A percentile compares a stretch with the other conserved stretches of the same genome.
Conservation (phyloP, 2,329 filamentous ascomycete genomes). For the Colletotrichum sp. region DNA sequence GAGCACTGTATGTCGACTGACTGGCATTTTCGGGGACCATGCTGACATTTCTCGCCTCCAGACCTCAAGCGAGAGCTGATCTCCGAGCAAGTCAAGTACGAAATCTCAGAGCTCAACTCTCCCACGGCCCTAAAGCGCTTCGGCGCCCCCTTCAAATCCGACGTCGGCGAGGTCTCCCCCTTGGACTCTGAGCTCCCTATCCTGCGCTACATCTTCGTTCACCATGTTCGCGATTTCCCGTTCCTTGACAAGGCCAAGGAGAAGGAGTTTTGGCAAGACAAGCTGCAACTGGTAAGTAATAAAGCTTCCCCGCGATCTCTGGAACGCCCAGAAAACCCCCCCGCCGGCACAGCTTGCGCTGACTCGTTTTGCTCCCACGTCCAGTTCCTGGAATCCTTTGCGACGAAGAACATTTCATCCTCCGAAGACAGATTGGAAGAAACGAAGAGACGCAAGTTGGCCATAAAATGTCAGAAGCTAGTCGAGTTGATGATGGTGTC, state of each 20-base stretch:
- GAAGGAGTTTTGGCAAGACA: constrained; percentile 99
- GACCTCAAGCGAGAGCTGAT: constrained; percentile 97
- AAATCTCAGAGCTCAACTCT: constrained; percentile 92
- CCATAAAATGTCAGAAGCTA: constrained; percentile 90
- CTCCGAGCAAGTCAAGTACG: constrained; percentile 84
- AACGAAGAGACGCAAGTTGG: constrained; percentile 92
- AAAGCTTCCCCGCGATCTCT: not conserved
- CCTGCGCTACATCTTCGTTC: constrained; percentile 94
- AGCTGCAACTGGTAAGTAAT: constrained; percentile 82
- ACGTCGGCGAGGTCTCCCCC: constrained; percentile 89
- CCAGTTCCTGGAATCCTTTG: constrained; percentile 95
- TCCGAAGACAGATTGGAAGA: constrained; percentile 96
- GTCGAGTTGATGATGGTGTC: constrained; percentile 99
- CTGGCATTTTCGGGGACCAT: not conserved
- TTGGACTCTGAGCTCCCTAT: constrained; percentile 94
- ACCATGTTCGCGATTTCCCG: constrained; percentile 97
- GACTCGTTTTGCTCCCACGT: constrained; percentile 13
- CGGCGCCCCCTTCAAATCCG: constrained; percentile 92
- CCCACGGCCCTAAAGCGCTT: constrained; percentile 94
- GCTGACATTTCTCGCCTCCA: constrained; percentile 36
- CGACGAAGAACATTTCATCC: constrained; percentile 94
- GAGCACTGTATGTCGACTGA: constrained; percentile 80
- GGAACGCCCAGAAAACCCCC: not conserved
- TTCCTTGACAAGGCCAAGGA: constrained; percentile 96
- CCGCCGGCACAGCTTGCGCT: not conserved